Conservation (phyloP, 139 green algal genomes). For the Tetraselmis chui region DNA sequence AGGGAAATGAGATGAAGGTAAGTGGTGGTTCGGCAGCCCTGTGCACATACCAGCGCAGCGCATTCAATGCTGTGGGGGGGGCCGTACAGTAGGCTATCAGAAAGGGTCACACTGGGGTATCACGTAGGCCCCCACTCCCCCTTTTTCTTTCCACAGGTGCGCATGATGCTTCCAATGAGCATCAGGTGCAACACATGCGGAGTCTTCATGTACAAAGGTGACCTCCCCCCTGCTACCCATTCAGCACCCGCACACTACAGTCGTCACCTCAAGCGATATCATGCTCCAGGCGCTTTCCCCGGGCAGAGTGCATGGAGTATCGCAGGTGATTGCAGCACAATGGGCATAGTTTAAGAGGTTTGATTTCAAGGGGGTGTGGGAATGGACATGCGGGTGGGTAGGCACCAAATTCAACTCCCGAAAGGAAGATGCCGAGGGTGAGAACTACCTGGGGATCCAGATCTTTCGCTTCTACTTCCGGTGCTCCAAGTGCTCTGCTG, state of each 20-base stretch:
- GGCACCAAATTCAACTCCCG: slow-evolving; percentile 97
- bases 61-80: no score
- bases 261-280: slow-evolving; percentile 6
- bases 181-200: slow-evolving; percentile 93
- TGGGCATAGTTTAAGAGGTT: no score
- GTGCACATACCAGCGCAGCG: no score
- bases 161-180: slow-evolving; percentile 98
- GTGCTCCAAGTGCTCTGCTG: slow-evolving; percentile 83
- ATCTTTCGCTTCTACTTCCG: slow-evolving; percentile 93
- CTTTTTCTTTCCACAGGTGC: slow-evolving; percentile 45
- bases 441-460: slow-evolving; percentile 92
- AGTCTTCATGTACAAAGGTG: slow-evolving; percentile 93
- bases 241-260: background rate
- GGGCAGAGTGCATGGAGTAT: no score
- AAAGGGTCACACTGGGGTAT: no score
- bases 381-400: no score
- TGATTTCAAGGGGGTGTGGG: no score
- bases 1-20: slow-evolving; percentile 87
- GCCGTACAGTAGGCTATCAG: no score
- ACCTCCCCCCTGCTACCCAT: background rate
- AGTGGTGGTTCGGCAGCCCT: no score
- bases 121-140: no score
- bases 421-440: slow-evolving; percentile 88
- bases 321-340: no score
- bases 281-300: no score